Evolutionary conservation across 2,329 filamentous ascomycete genomes (phyloP), one percentile per base, ranked within the genome.

Genomic region (Trichoderma hamatum): DNA sequence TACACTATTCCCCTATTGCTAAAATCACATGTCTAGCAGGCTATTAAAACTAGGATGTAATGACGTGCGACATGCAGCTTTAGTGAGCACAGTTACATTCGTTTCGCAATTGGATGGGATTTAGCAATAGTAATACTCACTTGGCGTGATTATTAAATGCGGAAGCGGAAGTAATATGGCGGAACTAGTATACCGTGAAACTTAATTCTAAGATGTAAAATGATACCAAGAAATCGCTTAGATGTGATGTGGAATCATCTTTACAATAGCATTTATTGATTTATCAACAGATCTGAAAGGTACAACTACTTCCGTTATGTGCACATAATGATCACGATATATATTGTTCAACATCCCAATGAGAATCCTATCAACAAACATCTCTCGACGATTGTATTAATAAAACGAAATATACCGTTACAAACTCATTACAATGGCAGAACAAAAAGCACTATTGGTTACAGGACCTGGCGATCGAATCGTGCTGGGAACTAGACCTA

Each of bases 121-220:
- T 11, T 24, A 24, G 46, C 21, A 36, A 49, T 24, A 49, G 19
- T 49, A 49, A 49, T 49, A 49, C 10, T 49, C 9, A 5, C 3
- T 49, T 24, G n/a, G 3, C n/a, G n/a, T 54, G 61, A 64, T 64
- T 64, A 64, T 64, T 54, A 64, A 64, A 39, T 28, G 10, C 9
- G 5, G 3, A 6, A n/a, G 19, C 39, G 39, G 16, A 9, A 13
- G 19, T 52, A 2, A 16, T 19, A 32, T 19, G n/a, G n/a, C n/a
- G n/a, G 16, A 9, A 13, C 19, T 52, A 2, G 39, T 19, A 32
- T 19, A n/a, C 1, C 4, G 9, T 36, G 3, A 30, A 36, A 10
- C 4, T 3, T 21, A 13, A 14, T 9, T n/a, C 0, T 54, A 9
- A 13, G 3, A 11, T 52, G 16, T 26, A 11, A 4, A 28, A 9